Evolutionary conservation across 2,329 filamentous ascomycete genomes (phyloP), one percentile per base, ranked within the genome.

Genomic region (Pseudocercospora crystallina): DNA sequence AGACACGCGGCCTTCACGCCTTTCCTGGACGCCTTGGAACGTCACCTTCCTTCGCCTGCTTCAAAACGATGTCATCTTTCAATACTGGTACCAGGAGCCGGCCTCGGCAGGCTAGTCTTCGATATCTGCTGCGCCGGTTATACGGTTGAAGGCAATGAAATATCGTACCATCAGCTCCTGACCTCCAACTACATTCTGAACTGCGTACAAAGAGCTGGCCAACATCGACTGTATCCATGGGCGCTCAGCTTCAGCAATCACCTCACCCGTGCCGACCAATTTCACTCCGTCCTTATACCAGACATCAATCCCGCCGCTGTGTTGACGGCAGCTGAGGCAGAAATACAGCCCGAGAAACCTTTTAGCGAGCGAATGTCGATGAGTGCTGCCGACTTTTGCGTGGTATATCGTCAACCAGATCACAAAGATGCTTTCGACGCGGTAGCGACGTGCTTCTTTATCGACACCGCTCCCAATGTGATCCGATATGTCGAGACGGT

Each of bases 151-250:
- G 92, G 92, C 26, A 97, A 96, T 66, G 76, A 99, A 71, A 95
- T 97, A 55, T 96, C 91, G 2, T 97, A 95, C 66, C 94, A 99
- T 69, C 90, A 96, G 68, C 81, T 99, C n/a, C 78, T 97, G 51
- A 90, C 90, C 1, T 95, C 89, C 51, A 81, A 80, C 56, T 82
- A 88, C 65, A 80, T 91, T 12, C 80, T 91, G 41, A 91, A 92
- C 68, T 79, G 77, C 61, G 88, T 85, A 4, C 62, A 74, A 0
- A 65, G 69, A 2, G 80, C 80, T 0, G 78, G 78, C 12, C 78
- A 87, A 54, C 89, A 90, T 70, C 82, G 77, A 8, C 78, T 99
- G 44, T 89, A 87, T 64, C 94, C 94, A 0, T 99, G 92, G 81
- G 82, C 90, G 3, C 81, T 94, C 57, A 84, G 83, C 39, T 96